Conservation (phyloP, 768 basidiomycete genomes). For the Rhizopogon sp. region DNA sequence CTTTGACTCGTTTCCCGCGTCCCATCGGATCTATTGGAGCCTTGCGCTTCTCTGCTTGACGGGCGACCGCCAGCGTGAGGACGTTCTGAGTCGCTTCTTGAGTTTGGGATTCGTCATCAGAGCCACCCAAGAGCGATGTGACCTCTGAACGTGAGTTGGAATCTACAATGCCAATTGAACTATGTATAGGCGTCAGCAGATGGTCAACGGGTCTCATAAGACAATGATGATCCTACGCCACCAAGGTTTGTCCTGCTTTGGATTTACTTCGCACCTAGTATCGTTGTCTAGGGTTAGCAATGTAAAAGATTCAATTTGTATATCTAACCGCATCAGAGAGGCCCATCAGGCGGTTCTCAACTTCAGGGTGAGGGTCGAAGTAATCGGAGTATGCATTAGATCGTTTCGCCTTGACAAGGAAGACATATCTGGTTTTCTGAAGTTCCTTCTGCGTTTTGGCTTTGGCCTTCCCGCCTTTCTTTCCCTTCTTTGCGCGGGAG, state of each 20-base stretch:
- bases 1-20: conserved; percentile 57
- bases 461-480: conserved; percentile 38
- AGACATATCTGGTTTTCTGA: conserved; percentile 54
- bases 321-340: conserved; percentile 50
- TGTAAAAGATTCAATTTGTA: background rate
- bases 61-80: conserved; percentile 9
- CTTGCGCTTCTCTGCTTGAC: conserved; percentile 29
- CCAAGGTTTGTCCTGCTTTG: background rate
- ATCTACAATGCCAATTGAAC: background rate
- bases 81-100: conserved; percentile 35
- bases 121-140: conserved; percentile 1
- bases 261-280: background rate
- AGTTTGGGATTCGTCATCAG: conserved; percentile 29
- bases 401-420: conserved; percentile 43
- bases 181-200: background rate
- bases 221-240: conserved; percentile 1
- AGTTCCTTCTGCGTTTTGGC: conserved; percentile 43
- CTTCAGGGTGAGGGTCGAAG: conserved; percentile 56
- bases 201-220: background rate
- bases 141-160: background rate
- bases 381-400: conserved; percentile 56
- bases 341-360: conserved; percentile 60
- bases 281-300: background rate
- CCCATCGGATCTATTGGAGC: conserved; percentile 12
- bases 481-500: conserved; percentile 33